Evolutionary conservation across 2,329 filamentous ascomycete species (phyloP).

Genomic region (Aspergillus carbonarius): DNA sequence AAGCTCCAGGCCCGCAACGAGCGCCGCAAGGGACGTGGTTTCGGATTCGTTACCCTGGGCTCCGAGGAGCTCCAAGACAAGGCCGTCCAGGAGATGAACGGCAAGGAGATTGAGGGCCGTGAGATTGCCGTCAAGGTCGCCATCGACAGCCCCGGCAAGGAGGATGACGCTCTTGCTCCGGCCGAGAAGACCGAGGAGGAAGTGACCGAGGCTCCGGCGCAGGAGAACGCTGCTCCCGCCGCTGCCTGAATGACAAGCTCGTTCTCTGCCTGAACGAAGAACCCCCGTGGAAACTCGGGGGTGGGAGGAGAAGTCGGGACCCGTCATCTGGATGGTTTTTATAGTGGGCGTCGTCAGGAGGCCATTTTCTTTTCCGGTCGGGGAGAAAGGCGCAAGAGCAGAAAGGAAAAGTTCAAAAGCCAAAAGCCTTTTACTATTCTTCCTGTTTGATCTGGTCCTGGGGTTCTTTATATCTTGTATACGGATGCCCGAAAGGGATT

Average conservation of each 20-base stretch:
- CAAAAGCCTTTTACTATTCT: conserved; percentile 21
- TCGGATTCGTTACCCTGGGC: conserved; percentile 94
- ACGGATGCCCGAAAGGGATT: conserved; percentile 14
- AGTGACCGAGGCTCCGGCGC: conserved; percentile 37
- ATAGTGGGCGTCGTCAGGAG: conserved; percentile 23
- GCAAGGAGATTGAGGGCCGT: conserved; percentile 97
- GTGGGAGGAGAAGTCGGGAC: conserved; percentile 14
- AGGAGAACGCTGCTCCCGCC: conserved; percentile 45
- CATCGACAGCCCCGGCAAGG: conserved; percentile 99
- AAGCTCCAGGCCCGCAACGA: conserved; percentile 98
- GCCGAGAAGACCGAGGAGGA: conserved; percentile 47
- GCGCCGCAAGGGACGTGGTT: conserved; percentile 97
- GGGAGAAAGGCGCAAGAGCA: conserved; percentile 1
- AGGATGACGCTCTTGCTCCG: conserved; percentile 68
- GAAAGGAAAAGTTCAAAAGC: conserved; percentile 15
- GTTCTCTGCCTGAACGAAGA: conserved; percentile 22
- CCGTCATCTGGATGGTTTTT: conserved; percentile 26
- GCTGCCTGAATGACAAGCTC: conserved; percentile 35
- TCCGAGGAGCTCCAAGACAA: conserved; percentile 97
- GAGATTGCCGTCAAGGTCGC: conserved; percentile 99
- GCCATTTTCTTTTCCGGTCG: conserved; percentile 2
- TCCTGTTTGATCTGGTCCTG: conserved; percentile 24
- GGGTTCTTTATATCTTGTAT: conserved; percentile 19
- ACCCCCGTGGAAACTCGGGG: conserved; percentile 8
- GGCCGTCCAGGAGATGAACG: conserved; percentile 97